Evolutionary conservation across 2,329 filamentous ascomycete genomes (phyloP), one percentile per base, ranked within the genome.

Genomic region (Ampelomyces quisqualis): DNA sequence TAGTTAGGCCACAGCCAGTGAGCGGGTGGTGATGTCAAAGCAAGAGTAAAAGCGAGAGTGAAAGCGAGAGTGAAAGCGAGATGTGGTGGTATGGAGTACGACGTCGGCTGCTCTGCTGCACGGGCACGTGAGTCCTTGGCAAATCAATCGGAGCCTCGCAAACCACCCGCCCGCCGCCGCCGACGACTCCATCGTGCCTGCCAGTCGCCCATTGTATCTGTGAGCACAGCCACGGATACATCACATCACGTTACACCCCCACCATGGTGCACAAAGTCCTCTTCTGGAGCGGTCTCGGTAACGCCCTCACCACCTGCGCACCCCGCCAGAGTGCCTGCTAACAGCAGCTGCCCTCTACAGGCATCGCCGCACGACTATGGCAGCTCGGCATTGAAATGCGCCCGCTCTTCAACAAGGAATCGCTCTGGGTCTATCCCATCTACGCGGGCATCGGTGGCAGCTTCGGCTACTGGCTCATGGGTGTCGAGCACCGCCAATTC

Each of bases 301-400:
- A 65, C 79, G 76, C 46, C 52, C 47, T 49, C 49, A 40, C 49
- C 41, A 39, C 45, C 43, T 39, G 20, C 41, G 39, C 24, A 38
- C 30, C 38, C 38, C 40, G 44, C 40, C 41, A 43, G 38, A 46
- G 40, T 43, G 23, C 47, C 21, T 49, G 48, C 55, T 65, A 42
- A 65, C 53, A 43, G 37, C 51, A 40, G 46, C 47, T 29, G 23
- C 32, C 36, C 9, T 45, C 21, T 34, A 26, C 45, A 98, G 93
- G 93, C 77, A 74, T 96, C 62, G 90, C 87, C 67, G 86, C 90
- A 66, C 88, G 91, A 61, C 81, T 93, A 72, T 96, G 90, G 88
- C 93, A 97, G 73, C 85, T 98, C 69, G 93, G 91, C 65, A 93
- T 98, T 70, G 90, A 98, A 77, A 95, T 95, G 90, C 89, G 90